Conservation (phyloP, 345 rosid genomes). For the Cardiospermum halicacabum region DNA sequence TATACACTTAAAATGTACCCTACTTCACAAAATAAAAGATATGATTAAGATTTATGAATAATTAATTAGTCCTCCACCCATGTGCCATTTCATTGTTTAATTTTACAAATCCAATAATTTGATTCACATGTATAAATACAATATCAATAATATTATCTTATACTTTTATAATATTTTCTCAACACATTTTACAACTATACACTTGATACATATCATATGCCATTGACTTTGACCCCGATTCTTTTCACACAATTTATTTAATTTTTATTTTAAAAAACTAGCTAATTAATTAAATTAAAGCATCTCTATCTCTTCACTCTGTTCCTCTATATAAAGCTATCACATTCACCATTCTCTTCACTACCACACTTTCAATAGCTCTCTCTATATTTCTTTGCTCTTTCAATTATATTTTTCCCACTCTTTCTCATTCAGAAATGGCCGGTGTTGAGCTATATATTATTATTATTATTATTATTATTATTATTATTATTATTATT, state of each 20-base stretch:
- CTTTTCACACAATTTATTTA: background rate
- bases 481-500: too few relatives aligned
- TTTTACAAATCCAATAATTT: background rate
- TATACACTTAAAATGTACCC: slow-evolving; percentile 3
- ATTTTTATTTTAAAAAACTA: too few relatives aligned
- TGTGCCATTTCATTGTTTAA: slow-evolving; percentile 14
- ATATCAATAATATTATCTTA: background rate
- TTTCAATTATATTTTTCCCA: background rate
- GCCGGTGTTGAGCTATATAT: slow-evolving; percentile 76
- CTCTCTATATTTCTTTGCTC: slow-evolving; percentile 4
- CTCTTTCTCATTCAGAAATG: slow-evolving; percentile 36
- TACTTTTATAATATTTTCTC: slow-evolving; percentile 4
- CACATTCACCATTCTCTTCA: slow-evolving; percentile 23
- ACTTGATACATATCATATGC: slow-evolving; percentile 23
- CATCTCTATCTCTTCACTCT: background rate
- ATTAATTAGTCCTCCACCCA: slow-evolving; percentile 29
- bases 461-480: too few relatives aligned
- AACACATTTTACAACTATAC: slow-evolving; percentile 33
- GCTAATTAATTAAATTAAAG: background rate
- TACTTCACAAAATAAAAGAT: slow-evolving; percentile 15
- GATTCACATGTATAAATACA: too few relatives aligned
- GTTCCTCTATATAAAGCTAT: slow-evolving; percentile 38
- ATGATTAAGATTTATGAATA: slow-evolving; percentile 20
- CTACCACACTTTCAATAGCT: slow-evolving; percentile 23
- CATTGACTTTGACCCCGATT: slow-evolving; percentile 31